Evolutionary conservation across 2,329 filamentous ascomycete species (phyloP), one percentile per base, ranked within the genome.

Genomic region (Phoma herbarum): DNA sequence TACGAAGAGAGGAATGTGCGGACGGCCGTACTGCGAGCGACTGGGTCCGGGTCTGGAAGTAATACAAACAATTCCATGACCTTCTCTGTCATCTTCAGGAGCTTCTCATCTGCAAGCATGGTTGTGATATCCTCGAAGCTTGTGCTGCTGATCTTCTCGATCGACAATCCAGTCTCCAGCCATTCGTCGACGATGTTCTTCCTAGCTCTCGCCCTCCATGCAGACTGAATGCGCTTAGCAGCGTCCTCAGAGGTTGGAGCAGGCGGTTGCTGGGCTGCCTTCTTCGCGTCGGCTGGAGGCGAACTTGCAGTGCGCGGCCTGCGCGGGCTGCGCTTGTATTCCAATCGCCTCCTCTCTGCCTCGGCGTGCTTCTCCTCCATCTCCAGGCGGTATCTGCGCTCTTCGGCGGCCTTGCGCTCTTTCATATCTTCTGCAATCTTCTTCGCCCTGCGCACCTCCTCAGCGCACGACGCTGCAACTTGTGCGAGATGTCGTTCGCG

Each of bases 351-450:
- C 73, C 82, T 85, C 75, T 93, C 90, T 0, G 90, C 91, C 71
- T 93, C 91, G 29, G 90, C 89, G 68, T 92, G 84, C 63, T 89
- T 87, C 79, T 93, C 90, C 73, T 93, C 89, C 84, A 93, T 92
- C 74, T 93, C 90, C 49, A 85, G 78, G 62, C 87, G 86, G 73
- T 91, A 83, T 69, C 88, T 87, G 66, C 83, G 84, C 56, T 90
- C 85, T 63, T 93, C 90, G 56, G 88, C 88, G 71, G 92, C 89
- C 63, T 91, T 87, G 75, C 90, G 89, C 78, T 91, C 89, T 77
- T 92, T 93, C 81, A 91, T 92, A 57, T 85, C 88, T 75, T 92
- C 90, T 14, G 91, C 91, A n/a, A 93, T 84, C 49, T 90, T 89
- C 81, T 94, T 94, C 51, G 91, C 91, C 63, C 90, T 85, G 72